Percentiles rank a stretch among this genome's conserved stretches.
Evolutionary conservation across 2,329 filamentous ascomycete species (phyloP).

Genomic region (Cladosporium phlei): DNA sequence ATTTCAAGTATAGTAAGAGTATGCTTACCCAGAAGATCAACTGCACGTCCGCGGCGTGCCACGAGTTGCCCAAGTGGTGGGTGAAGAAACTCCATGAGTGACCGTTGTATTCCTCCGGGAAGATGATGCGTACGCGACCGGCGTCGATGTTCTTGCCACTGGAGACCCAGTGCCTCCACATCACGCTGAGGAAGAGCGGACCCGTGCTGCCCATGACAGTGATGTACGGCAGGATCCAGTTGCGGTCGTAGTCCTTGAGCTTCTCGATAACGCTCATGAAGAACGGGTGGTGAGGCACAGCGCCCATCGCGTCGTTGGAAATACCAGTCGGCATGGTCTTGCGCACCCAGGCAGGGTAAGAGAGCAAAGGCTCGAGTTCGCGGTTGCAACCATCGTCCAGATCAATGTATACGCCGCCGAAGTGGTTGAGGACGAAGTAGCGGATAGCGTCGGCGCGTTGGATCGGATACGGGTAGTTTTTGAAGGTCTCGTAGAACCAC

Average conservation of each 20-base stretch:
- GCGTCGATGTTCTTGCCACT: slow-evolving; percentile 39
- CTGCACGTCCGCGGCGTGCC: slow-evolving; percentile 60
- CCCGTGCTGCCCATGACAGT: slow-evolving; percentile 77
- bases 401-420: slow-evolving; percentile 76
- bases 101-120: slow-evolving; percentile 65
- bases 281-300: slow-evolving; percentile 68
- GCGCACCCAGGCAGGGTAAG: slow-evolving; percentile 66
- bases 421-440: slow-evolving; percentile 73
- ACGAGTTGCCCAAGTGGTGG: slow-evolving; percentile 60
- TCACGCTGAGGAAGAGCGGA: slow-evolving; percentile 68
- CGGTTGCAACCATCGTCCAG: slow-evolving; percentile 68
- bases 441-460: slow-evolving; percentile 71
- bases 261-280: slow-evolving; percentile 65
- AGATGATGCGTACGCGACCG: slow-evolving; percentile 61
- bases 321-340: slow-evolving; percentile 72
- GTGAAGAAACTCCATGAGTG: slow-evolving; percentile 69
- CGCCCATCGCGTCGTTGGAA: slow-evolving; percentile 75
- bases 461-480: slow-evolving; percentile 68
- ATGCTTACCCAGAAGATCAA: slow-evolving; percentile 58
- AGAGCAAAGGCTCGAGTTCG: slow-evolving; percentile 59
- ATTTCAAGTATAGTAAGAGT: not conserved
- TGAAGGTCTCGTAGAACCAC: slow-evolving; percentile 66
- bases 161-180: slow-evolving; percentile 69
- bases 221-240: slow-evolving; percentile 67
- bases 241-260: slow-evolving; percentile 62